Evolutionary conservation across 179 eudicot genomes (phyloP), one percentile per base, ranked within the genome.

Genomic region (Beta corolliflora): DNA sequence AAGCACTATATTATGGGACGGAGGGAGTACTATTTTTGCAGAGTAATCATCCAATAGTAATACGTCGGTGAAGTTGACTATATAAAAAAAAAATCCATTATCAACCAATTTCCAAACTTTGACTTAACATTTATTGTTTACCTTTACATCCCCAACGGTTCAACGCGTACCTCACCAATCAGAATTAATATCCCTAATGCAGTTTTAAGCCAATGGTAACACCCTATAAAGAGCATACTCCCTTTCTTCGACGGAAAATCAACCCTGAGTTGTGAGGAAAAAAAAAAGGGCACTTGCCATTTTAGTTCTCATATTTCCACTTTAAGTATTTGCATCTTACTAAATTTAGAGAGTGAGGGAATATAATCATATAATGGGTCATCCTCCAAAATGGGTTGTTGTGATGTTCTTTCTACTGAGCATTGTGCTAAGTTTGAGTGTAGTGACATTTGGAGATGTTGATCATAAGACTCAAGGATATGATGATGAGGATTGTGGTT

Each of bases 401-500:
- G 78, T 25, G 60, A 50, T 61, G 3, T 41, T 78, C 1, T 46
- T 84, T 29, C 29, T 85, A 3, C 4, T 75, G 13, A 69, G 82
- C 65, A 59, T 85, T 66, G 77, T 72, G 56, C 82, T 81, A 0
- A 85, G 82, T 79, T 78, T 85, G 77, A 81, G 80, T 81, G 84
- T 54, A 14, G 80, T 68, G 73, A 61, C 75, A 41, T 81, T 81
- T 78, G 87, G 87, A 53, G 80, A 85, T 23, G 73, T 41, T 60
- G 46, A 21, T 69, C 29, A 54, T 29, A 72, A 80, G 69, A 46
- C 52, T 0, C 79, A 81, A 21, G 12, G 59, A 61, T 74, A 13
- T 78, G 80, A 82, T 61, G 84, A 81, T 74, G 83, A 72, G 9
- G 83, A 80, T 53, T 84, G 86, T 77, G 86, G 83, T n/a, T 76